Conservation (phyloP, 352 stramenopile genomes). For the Phytophthora capsici region DNA sequence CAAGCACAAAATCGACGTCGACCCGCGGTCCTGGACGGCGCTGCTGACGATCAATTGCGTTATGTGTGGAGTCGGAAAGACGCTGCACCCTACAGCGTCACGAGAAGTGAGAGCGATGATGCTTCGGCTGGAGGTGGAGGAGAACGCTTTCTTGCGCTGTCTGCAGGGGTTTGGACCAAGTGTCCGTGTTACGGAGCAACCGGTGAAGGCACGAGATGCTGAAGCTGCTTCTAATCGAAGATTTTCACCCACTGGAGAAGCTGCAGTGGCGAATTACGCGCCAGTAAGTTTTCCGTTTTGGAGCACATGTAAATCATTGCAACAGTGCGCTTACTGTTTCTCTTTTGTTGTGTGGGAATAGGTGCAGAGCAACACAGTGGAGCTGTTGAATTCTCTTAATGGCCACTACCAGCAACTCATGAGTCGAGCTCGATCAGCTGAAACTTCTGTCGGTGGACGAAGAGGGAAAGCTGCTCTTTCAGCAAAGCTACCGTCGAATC, state of each 20-base stretch:
- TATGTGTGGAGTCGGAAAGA: constrained; percentile 23
- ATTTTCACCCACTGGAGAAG: constrained; percentile 1
- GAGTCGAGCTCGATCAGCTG: constrained; percentile 17
- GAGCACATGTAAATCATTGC: too few species aligned
- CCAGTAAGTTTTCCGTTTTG: too few species aligned
- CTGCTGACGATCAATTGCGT: constrained; percentile 51
- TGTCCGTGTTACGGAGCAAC: constrained; percentile 12
- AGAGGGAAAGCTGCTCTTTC: constrained; percentile 1
- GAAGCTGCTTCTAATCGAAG: neutral
- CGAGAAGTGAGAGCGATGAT: constrained; percentile 61
- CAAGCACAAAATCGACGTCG: constrained; percentile 71
- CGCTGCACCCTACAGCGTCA: constrained; percentile 32
- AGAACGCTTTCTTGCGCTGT: constrained; percentile 76
- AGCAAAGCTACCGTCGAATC: constrained; percentile 3
- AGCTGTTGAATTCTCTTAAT: constrained; percentile 25
- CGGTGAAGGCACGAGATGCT: neutral
- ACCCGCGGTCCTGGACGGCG: constrained; percentile 48
- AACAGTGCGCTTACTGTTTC: neutral
- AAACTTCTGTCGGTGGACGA: constrained; percentile 7
- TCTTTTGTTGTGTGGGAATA: constrained; percentile 10
- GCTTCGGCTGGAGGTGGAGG: constrained; percentile 42
- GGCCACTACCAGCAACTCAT: constrained; percentile 37
- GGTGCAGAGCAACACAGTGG: constrained; percentile 28
- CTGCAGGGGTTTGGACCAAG: constrained; percentile 49
- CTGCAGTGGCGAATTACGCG: constrained; percentile 5